A percentile compares a stretch with the other conserved stretches of the same genome.
Conservation (phyloP, 2,329 filamentous ascomycete species). For the Penicillium sp. region DNA sequence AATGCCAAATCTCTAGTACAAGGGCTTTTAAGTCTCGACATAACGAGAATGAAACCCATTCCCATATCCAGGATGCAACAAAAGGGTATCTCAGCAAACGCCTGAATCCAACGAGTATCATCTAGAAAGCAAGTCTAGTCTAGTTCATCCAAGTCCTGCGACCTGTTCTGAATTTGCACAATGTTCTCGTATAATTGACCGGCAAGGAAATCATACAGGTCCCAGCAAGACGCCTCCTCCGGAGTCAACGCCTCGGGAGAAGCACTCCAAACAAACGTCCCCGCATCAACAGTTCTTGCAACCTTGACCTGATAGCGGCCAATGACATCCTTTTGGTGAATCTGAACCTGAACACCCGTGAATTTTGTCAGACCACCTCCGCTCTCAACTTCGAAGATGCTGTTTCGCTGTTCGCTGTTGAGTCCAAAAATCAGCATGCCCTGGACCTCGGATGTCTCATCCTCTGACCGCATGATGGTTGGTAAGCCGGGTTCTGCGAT, state of each 20-base stretch:
- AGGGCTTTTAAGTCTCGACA: background rate
- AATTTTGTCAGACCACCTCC: constrained; percentile 22
- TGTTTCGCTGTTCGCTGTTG: constrained; percentile 28
- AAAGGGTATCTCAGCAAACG: background rate
- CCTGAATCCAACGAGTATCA: background rate
- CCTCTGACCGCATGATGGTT: constrained; percentile 27
- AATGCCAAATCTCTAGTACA: background rate
- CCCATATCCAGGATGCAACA: background rate
- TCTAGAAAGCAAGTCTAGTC: background rate
- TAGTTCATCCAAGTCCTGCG: background rate
- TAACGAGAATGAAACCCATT: background rate
- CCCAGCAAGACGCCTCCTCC: constrained; percentile 20
- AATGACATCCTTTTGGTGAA: constrained; percentile 24
- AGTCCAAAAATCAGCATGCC: constrained; percentile 37
- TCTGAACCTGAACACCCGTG: constrained; percentile 28
- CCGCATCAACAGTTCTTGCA: constrained; percentile 30
- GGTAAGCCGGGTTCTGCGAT: constrained; percentile 26
- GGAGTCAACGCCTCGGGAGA: constrained; percentile 17
- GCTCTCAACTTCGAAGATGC: constrained; percentile 31
- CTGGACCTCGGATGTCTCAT: constrained; percentile 27
- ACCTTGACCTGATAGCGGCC: constrained; percentile 14
- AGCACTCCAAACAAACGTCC: constrained; percentile 31
- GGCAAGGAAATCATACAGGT: constrained; percentile 23
- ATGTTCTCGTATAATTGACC: constrained; percentile 27
- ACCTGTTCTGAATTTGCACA: constrained; percentile 16